Evolutionary conservation across 2,329 filamentous ascomycete species (phyloP).

Genomic region (Ceratocystis huliohia): DNA sequence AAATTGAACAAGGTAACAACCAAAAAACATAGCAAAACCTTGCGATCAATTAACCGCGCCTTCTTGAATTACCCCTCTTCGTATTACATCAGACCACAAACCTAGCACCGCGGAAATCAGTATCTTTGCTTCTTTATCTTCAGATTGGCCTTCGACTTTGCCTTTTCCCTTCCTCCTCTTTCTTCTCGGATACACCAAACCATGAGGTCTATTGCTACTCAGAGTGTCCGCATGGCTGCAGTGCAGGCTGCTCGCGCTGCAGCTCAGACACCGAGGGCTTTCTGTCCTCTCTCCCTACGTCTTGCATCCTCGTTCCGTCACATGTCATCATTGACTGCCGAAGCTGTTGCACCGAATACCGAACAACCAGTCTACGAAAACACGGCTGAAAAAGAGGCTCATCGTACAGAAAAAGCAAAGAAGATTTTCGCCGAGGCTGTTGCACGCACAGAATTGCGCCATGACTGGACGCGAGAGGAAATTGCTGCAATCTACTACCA

Average conservation of each 20-base stretch:
- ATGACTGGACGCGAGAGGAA: slow-evolving; percentile 70
- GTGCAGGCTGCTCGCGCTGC: background rate
- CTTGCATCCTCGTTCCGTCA: background rate
- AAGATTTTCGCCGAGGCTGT: slow-evolving; percentile 40
- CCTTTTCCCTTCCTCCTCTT: background rate
- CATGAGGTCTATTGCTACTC: slow-evolving; percentile 1
- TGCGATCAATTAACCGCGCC: background rate
- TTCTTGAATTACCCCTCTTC: background rate
- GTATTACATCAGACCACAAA: background rate
- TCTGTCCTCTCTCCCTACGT: background rate
- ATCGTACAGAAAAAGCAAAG: slow-evolving; percentile 5
- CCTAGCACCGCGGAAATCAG: background rate
- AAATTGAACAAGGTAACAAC: background rate
- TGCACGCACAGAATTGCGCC: slow-evolving; percentile 47
- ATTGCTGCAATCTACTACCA: slow-evolving; percentile 71
- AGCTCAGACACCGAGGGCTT: background rate
- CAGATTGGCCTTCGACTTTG: background rate
- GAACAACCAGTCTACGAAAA: slow-evolving; percentile 2
- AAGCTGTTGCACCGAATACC: background rate
- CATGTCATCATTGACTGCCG: slow-evolving; percentile 6
- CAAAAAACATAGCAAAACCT: background rate
- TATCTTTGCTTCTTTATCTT: background rate
- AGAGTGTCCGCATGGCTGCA: background rate
- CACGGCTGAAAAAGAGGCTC: background rate
- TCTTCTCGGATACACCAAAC: background rate